Percentiles rank a stretch among this genome's conserved stretches.
Evolutionary conservation across 2,329 filamentous ascomycete genomes (phyloP).

Genomic region (Fusarium sacchari): DNA sequence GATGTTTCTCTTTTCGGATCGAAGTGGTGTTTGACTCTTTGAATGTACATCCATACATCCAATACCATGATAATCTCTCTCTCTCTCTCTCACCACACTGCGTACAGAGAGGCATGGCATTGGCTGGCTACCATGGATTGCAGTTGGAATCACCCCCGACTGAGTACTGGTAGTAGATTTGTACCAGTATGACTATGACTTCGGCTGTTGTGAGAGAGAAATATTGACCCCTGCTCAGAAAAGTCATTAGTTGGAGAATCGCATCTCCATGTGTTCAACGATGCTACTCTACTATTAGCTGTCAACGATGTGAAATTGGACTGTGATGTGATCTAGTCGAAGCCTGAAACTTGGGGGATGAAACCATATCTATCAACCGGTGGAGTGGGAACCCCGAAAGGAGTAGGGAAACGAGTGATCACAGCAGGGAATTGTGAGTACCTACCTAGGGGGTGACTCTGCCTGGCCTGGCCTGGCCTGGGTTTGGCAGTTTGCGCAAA

Average conservation of each 20-base stretch:
- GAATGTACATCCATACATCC: not conserved
- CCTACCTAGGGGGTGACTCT: conserved; percentile 3
- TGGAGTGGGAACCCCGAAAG: conserved; percentile 13
- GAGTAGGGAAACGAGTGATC: conserved; percentile 27
- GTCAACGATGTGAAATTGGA: conserved; percentile 9
- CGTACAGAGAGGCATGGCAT: not conserved
- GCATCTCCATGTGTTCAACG: not conserved
- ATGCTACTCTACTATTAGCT: conserved; percentile 15
- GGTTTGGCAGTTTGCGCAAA: not conserved
- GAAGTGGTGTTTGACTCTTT: conserved; percentile 5
- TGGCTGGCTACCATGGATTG: not conserved
- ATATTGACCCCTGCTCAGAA: not conserved
- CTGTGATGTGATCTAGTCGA: conserved; percentile 9
- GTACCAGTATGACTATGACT: not conserved
- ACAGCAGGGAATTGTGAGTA: not conserved
- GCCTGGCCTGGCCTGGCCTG: not conserved
- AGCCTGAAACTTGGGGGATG: conserved; percentile 29
- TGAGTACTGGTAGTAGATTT: too few species aligned
- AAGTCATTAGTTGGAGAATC: conserved; percentile 1
- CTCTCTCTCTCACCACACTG: not conserved
- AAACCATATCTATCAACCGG: conserved; percentile 15
- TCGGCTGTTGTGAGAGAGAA: not conserved
- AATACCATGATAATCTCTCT: not conserved
- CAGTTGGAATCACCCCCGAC: not conserved
- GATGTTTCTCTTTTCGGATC: conserved; percentile 21